Evolutionary conservation across 2,329 filamentous ascomycete species (phyloP), one percentile per base, ranked within the genome.

Genomic region (Akanthomyces lecanii): DNA sequence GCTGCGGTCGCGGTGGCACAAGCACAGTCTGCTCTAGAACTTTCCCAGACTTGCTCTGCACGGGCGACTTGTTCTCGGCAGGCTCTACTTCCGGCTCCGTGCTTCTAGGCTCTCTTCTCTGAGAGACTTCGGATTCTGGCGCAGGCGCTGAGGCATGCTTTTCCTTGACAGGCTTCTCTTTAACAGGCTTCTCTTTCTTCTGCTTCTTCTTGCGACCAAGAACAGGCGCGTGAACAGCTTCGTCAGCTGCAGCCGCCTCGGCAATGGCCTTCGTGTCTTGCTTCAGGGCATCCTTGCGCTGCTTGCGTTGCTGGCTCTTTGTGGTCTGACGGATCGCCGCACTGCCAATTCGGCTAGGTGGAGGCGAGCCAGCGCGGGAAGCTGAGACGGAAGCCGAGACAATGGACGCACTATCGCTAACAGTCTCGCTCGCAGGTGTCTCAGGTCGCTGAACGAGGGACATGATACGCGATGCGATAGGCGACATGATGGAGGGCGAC

Each of bases 161-260:
- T n/a, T 67, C 65, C 61, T 69, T 66, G 10, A 56, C 44, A 21
- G 62, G 50, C 55, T 65, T 62, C 0, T 68, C 60, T 50, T 74
- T 74, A 8, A 61, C 40, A 16, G 74, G 73, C 69, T 85, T 88
- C 69, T 89, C 86, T 76, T 92, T 94, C 80, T 90, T 92, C 72
- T 90, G 85, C 77, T 94, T 95, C 80, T 92, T 94, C 80, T 92
- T 92, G 59, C 91, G 85, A 40, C 89, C 89, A 55, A 92, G 73
- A 47, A 96, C 89, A 0, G 91, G 91, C 8, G 86, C 91, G 67
- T 85, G 83, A 66, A 85, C 82, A 58, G 84, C 79, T 14, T 80
- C 74, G 64, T 88, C 86, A 16, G 76, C 69, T 55, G 81, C 79
- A 66, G 83, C 69, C 0, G 76, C 68, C 65, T 85, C 83, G 3